Percentiles rank a stretch among this genome's conserved stretches.
phyloP scores from a whole-genome alignment of 2,329 filamentous ascomycete genomes.

The Colletotrichum orchidophilum region DNA sequence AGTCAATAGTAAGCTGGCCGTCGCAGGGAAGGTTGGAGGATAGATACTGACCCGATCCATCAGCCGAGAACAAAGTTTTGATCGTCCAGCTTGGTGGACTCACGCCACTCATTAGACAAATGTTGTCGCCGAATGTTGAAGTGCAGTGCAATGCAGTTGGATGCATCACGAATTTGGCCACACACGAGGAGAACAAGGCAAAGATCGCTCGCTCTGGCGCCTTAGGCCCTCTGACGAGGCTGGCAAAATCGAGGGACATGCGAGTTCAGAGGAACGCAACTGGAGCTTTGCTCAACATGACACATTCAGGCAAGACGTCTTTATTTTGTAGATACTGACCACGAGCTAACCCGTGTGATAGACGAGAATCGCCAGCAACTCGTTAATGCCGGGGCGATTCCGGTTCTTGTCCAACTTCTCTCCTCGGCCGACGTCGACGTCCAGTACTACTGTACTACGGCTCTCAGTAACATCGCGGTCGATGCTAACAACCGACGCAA shows the following conservation, averaged over 20 bases:
- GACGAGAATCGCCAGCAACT: slow-evolving; percentile 98
- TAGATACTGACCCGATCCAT: slow-evolving; percentile 6
- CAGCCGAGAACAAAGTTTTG: slow-evolving; percentile 96
- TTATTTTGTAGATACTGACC: too few species aligned
- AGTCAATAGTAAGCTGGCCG: slow-evolving; percentile 81
- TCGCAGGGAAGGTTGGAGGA: neutral
- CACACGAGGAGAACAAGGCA: slow-evolving; percentile 98
- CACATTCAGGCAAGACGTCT: slow-evolving; percentile 81
- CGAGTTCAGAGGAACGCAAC: slow-evolving; percentile 97
- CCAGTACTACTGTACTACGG: slow-evolving; percentile 99
- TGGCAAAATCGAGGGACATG: slow-evolving; percentile 99
- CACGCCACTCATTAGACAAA: slow-evolving; percentile 92
- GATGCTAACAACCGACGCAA: slow-evolving; percentile 91
- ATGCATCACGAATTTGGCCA: slow-evolving; percentile 97
- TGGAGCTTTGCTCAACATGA: slow-evolving; percentile 97
- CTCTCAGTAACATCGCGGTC: slow-evolving; percentile 97
- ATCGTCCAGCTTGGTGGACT: slow-evolving; percentile 94
- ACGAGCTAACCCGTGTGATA: slow-evolving; percentile 47
- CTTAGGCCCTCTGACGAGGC: slow-evolving; percentile 85
- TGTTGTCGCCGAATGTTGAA: slow-evolving; percentile 98
- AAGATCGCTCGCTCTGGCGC: slow-evolving; percentile 97
- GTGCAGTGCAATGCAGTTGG: slow-evolving; percentile 99
- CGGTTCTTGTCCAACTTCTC: slow-evolving; percentile 93
- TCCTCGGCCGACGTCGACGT: slow-evolving; percentile 95
- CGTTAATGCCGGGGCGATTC: slow-evolving; percentile 97